Evolutionary conservation across 2,329 filamentous ascomycete species (phyloP).

Genomic region (Plenodomus tracheiphilus): DNA sequence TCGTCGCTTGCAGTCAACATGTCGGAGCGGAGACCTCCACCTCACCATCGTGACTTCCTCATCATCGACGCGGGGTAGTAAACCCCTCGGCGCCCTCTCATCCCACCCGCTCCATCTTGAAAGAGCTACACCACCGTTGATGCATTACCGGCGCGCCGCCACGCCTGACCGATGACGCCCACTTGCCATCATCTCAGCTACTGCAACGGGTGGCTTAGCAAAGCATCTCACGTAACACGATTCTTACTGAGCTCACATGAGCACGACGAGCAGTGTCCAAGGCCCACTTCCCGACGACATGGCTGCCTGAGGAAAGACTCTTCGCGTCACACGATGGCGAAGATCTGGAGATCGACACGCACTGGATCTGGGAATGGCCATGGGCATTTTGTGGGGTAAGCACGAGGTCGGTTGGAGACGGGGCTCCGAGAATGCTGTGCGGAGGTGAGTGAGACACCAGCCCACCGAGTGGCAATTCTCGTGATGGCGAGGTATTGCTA

Average conservation of each 20-base stretch:
- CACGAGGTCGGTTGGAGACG: neutral
- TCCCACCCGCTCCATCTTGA: too few relatives aligned
- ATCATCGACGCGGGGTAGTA: neutral
- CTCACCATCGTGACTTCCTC: neutral
- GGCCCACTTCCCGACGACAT: neutral
- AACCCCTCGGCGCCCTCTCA: too few relatives aligned
- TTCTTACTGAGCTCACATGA: neutral
- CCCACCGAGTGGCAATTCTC: conserved; percentile 1
- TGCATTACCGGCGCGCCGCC: neutral
- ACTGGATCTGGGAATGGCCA: neutral
- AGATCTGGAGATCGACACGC: neutral
- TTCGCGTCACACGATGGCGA: neutral
- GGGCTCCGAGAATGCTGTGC: neutral
- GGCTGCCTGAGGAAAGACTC: neutral
- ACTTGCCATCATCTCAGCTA: neutral
- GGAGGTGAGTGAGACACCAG: neutral
- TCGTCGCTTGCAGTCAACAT: too few relatives aligned
- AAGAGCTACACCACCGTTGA: neutral
- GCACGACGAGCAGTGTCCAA: neutral
- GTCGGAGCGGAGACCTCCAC: too few relatives aligned
- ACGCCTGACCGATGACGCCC: neutral
- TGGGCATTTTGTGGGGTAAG: neutral
- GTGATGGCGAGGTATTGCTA: neutral
- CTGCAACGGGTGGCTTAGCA: neutral
- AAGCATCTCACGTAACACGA: neutral